Percentiles rank a stretch among this genome's conserved stretches.
Conservation (phyloP, 2,329 filamentous ascomycete species). For the Biscogniauxia sp. region DNA sequence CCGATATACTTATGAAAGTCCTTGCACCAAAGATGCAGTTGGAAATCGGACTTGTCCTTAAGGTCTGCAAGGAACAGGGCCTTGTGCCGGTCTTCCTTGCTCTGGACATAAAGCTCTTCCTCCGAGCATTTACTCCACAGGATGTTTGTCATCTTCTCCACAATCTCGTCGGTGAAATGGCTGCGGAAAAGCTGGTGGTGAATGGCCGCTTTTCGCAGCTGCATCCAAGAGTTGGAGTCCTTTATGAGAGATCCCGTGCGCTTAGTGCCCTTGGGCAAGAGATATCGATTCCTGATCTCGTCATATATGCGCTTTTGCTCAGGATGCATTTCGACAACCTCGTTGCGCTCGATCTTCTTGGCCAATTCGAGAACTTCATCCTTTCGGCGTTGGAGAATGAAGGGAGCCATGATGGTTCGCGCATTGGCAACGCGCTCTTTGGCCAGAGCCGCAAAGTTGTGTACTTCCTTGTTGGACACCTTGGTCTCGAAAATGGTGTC, state of each 20-base stretch:
- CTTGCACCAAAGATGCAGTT: slow-evolving; percentile 64
- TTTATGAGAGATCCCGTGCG: slow-evolving; percentile 56
- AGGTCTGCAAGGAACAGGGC: slow-evolving; percentile 55
- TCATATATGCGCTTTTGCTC: slow-evolving; percentile 74
- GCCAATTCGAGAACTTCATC: slow-evolving; percentile 88
- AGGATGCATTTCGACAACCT: slow-evolving; percentile 76
- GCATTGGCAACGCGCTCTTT: slow-evolving; percentile 83
- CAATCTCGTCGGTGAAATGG: slow-evolving; percentile 71
- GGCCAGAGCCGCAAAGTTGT: slow-evolving; percentile 80
- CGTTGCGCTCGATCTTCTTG: slow-evolving; percentile 71
- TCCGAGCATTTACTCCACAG: slow-evolving; percentile 68
- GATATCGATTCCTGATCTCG: slow-evolving; percentile 61
- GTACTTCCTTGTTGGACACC: slow-evolving; percentile 75
- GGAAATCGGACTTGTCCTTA: slow-evolving; percentile 59
- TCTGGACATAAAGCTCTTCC: slow-evolving; percentile 42
- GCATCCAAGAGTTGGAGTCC: slow-evolving; percentile 74
- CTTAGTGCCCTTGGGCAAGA: slow-evolving; percentile 58
- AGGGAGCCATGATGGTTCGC: slow-evolving; percentile 89
- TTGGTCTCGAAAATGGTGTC: slow-evolving; percentile 88
- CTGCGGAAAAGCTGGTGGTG: slow-evolving; percentile 86
- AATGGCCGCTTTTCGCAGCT: slow-evolving; percentile 86
- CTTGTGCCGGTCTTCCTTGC: slow-evolving; percentile 46
- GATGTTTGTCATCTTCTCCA: slow-evolving; percentile 74
- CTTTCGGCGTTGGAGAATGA: slow-evolving; percentile 92
- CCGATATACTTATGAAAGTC: slow-evolving; percentile 54